Conservation (phyloP, 2,329 filamentous ascomycete genomes). For the Nemania serpens region DNA sequence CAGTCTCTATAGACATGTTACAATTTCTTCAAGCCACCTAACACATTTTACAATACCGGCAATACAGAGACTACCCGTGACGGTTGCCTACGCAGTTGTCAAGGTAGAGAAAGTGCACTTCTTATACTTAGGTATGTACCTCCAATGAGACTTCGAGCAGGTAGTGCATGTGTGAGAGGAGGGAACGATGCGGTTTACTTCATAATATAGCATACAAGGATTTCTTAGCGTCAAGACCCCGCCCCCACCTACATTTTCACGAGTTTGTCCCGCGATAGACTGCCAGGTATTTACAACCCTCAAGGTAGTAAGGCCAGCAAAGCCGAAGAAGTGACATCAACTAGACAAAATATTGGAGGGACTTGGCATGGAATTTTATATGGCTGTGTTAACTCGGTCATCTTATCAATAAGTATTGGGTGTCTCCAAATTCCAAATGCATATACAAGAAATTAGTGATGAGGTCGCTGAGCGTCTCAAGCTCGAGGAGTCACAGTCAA, state of each 20-base stretch:
- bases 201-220: conserved; percentile 19
- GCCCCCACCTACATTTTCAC: conserved; percentile 17
- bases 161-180: no score
- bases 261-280: conserved; percentile 9
- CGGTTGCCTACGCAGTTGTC: no score
- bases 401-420: background rate
- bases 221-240: conserved; percentile 19
- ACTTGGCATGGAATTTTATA: background rate
- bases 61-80: no score
- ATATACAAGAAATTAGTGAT: conserved; percentile 50
- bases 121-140: no score
- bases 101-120: no score
- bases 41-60: no score
- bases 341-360: background rate
- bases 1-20: no score
- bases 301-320: no score
- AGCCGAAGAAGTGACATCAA: background rate
- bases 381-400: background rate
- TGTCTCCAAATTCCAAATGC: conserved; percentile 34
- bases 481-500: conserved; percentile 43
- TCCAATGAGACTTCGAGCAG: no score
- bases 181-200: background rate
- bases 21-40: no score
- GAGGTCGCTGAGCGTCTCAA: conserved; percentile 43
- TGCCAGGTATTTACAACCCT: background rate